Conservation (phyloP, 805 yeast species). For the Metschnikowia anglica region DNA sequence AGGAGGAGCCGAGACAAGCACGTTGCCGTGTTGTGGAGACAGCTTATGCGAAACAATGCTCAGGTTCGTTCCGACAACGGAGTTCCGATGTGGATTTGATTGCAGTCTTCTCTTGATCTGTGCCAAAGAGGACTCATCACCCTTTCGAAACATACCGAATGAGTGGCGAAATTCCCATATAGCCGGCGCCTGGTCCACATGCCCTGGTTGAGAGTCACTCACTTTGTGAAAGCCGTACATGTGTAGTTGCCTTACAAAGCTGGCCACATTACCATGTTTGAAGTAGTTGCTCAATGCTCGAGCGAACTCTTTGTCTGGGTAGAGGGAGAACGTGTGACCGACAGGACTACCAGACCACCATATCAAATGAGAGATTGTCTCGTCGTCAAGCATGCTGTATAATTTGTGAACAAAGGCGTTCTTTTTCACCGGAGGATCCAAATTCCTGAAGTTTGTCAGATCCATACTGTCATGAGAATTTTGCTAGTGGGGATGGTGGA, state of each 20-base stretch:
- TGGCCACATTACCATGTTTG: constrained; percentile 91
- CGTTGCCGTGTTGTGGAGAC: not conserved
- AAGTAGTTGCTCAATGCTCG: constrained; percentile 67
- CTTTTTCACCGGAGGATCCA: constrained; percentile 41
- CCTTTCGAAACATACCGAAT: constrained; percentile 49
- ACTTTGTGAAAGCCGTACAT: constrained; percentile 96
- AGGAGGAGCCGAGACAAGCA: not conserved
- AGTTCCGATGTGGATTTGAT: constrained; percentile 28
- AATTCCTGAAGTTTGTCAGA: not conserved
- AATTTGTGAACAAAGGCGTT: constrained; percentile 58
- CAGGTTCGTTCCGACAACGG: constrained; percentile 8
- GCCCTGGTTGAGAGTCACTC: constrained; percentile 37
- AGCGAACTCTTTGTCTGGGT: constrained; percentile 64
- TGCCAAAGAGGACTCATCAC: constrained; percentile 44
- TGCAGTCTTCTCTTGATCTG: constrained; percentile 50
- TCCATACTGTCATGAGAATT: constrained; percentile 2
- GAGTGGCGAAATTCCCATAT: constrained; percentile 60
- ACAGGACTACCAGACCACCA: constrained; percentile 47
- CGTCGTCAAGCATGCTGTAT: constrained; percentile 40
- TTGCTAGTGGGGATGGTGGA: not conserved
- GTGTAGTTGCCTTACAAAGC: constrained; percentile 90
- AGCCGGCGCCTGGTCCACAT: constrained; percentile 28
- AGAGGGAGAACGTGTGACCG: constrained; percentile 60
- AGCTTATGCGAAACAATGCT: not conserved
- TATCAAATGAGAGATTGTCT: constrained; percentile 34